These are phyloP conservation scores for Claviceps capensis DNA, from an alignment of 2,329 filamentous ascomycete genomes.

Conservation along the genomic window DNA sequence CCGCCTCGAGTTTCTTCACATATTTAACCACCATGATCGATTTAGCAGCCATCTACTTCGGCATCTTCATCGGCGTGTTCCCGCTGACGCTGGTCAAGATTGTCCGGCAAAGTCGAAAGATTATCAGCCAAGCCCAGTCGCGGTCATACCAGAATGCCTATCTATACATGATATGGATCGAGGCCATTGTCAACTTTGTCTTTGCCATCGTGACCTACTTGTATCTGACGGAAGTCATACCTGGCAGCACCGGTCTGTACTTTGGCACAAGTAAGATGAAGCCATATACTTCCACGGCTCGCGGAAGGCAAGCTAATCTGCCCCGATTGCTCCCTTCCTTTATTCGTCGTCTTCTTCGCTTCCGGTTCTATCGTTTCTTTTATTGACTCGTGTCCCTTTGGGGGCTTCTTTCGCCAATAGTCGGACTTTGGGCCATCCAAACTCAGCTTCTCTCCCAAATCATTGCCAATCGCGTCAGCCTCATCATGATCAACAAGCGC, in stretches of 20 bases:
- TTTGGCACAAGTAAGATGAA: slow-evolving; percentile 4
- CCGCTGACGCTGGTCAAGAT: slow-evolving; percentile 13
- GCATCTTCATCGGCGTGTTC: slow-evolving; percentile 15
- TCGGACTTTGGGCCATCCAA: slow-evolving; percentile 12
- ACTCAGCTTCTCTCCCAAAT: slow-evolving; percentile 30
- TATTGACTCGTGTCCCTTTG: no score
- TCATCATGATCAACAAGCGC: slow-evolving; percentile 25
- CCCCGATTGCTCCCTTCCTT: neutral
- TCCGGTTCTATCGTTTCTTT: neutral
- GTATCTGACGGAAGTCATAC: slow-evolving; percentile 11
- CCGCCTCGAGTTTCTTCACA: no score
- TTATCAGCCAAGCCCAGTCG: slow-evolving; percentile 8
- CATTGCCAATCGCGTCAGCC: slow-evolving; percentile 28
- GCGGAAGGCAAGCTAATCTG: neutral
- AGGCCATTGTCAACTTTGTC: slow-evolving; percentile 13
- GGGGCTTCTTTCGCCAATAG: neutral
- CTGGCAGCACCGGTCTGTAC: slow-evolving; percentile 4
- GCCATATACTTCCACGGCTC: no score
- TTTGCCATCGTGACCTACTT: slow-evolving; percentile 15
- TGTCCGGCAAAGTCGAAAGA: slow-evolving; percentile 10
- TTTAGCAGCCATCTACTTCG: slow-evolving; percentile 13
- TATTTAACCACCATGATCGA: slow-evolving; percentile 6
- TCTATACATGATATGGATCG: slow-evolving; percentile 16
- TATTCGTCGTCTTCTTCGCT: neutral
- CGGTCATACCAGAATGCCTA: slow-evolving; percentile 11